Base-by-base conservation (phyloP, 208 protist species). In the Zelonia costaricensis region DNA sequence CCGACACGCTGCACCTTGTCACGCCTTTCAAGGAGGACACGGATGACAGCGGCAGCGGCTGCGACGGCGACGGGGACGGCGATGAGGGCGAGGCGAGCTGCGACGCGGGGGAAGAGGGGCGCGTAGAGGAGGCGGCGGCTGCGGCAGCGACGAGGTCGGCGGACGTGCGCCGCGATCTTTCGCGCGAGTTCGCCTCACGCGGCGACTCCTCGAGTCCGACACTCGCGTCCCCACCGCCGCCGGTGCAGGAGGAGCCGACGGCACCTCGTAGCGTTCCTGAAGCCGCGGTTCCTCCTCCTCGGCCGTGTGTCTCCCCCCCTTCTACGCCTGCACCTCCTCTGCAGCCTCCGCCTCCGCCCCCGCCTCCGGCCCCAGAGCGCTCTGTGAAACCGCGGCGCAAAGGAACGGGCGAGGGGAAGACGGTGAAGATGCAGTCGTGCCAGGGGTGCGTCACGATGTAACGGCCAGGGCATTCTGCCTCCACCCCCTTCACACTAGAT, bases 1-100 rank as follows among this genome's bases (percentile, higher is more conserved):
- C 43, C 8, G 74, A 80, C 57, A 59, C 49, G 3, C 44, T 58
- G 15, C 57, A 63, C 20, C 23, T 84, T 13, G 62, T 55, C 15
- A 69, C 62, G 10, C 73, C 78, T 2, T 82, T 78, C 28, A 52
- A 63, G 31, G 68, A 78, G 35, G 59, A 42, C 1, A n/a, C 18
- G 9, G 49, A 55, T 15, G 2, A 30, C 47, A 31, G 46, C 23
- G 9, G n/a, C n/a, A n/a, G n/a, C n/a, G n/a, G n/a, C n/a, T n/a
- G n/a, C n/a, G n/a, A n/a, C n/a, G 33, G 22, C 47, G 36, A 13
- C 22, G 8, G 46, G 22, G 7, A 13, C 23, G 15, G 15, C 55
- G 28, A 33, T 23, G 47, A 42, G 27, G 38, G 5, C 23, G 10
- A 31, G 28, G 8, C 12, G 20, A 48, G 23, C 51, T 44, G 18